Conservation (phyloP, 352 stramenopile species). For the Globisporangium heterothallicum region DNA sequence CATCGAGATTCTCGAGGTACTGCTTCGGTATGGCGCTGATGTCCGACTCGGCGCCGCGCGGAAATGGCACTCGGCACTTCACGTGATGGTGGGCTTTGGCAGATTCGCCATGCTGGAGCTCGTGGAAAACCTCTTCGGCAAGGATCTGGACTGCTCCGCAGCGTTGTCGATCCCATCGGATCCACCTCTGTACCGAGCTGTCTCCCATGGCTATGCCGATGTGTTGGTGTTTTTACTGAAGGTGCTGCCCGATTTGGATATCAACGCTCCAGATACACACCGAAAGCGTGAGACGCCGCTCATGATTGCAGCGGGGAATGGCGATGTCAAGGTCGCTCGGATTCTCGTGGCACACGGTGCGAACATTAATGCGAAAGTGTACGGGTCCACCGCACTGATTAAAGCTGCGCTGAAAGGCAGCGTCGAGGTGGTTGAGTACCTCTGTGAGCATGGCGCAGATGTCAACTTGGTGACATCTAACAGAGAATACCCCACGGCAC, state of each 20-base stretch:
- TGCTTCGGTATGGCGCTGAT: not conserved
- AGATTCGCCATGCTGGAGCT: not conserved
- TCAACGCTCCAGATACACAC: too few species aligned
- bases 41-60: too few species aligned
- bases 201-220: not conserved
- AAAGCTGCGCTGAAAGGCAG: not conserved
- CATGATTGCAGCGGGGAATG: not conserved
- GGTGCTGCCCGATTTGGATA: not conserved
- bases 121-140: not conserved
- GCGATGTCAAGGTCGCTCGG: not conserved
- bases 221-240: not conserved
- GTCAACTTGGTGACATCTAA: not conserved
- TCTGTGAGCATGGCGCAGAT: not conserved
- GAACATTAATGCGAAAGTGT: not conserved
- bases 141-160: not conserved
- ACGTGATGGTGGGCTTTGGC: not conserved
- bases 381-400: not conserved
- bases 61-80: not conserved
- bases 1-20: not conserved
- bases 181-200: not conserved
- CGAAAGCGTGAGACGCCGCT: not conserved
- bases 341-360: not conserved
- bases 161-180: not conserved
- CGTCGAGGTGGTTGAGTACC: not conserved
- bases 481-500: not conserved